Conservation (phyloP, 2,329 filamentous ascomycete genomes). For the Penicillium sp. region DNA sequence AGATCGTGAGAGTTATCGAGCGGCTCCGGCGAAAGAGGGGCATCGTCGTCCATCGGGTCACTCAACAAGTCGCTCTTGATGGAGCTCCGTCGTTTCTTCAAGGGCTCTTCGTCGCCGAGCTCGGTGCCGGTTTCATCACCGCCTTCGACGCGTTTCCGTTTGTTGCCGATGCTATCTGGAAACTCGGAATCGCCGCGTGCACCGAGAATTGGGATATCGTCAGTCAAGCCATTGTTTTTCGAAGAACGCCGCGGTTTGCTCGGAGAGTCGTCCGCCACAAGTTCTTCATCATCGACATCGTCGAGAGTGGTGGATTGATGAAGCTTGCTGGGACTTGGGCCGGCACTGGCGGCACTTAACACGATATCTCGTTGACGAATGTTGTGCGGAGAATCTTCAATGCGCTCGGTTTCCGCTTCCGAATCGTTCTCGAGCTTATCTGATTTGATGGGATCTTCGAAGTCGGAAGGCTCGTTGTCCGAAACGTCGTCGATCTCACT, state of each 20-base stretch:
- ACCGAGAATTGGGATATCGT: slow-evolving; percentile 26
- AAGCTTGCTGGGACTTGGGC: slow-evolving; percentile 73
- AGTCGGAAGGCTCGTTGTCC: slow-evolving; percentile 60
- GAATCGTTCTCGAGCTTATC: slow-evolving; percentile 63
- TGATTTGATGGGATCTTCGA: slow-evolving; percentile 45
- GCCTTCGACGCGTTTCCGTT: slow-evolving; percentile 40
- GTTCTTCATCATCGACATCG: slow-evolving; percentile 50
- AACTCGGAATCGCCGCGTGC: slow-evolving; percentile 30
- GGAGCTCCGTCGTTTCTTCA: slow-evolving; percentile 42
- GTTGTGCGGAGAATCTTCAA: slow-evolving; percentile 80
- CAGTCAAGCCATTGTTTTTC: slow-evolving; percentile 31
- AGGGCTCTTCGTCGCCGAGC: slow-evolving; percentile 38
- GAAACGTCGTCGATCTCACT: slow-evolving; percentile 85
- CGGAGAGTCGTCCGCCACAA: slow-evolving; percentile 40
- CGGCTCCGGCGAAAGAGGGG: slow-evolving; percentile 34
- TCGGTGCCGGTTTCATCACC: slow-evolving; percentile 37
- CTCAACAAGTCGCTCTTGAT: slow-evolving; percentile 37
- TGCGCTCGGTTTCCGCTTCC: slow-evolving; percentile 89
- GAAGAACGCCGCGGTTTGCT: slow-evolving; percentile 37
- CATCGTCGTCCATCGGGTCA: slow-evolving; percentile 35
- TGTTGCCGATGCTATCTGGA: slow-evolving; percentile 37
- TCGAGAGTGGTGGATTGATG: slow-evolving; percentile 54
- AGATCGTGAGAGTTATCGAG: slow-evolving; percentile 33
- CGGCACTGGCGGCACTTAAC: slow-evolving; percentile 55
- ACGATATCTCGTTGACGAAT: slow-evolving; percentile 60